These are phyloP conservation scores for Kregervanrija pseudodelftensis DNA, from an alignment of 805 yeast genomes.

Conservation along the genomic window DNA sequence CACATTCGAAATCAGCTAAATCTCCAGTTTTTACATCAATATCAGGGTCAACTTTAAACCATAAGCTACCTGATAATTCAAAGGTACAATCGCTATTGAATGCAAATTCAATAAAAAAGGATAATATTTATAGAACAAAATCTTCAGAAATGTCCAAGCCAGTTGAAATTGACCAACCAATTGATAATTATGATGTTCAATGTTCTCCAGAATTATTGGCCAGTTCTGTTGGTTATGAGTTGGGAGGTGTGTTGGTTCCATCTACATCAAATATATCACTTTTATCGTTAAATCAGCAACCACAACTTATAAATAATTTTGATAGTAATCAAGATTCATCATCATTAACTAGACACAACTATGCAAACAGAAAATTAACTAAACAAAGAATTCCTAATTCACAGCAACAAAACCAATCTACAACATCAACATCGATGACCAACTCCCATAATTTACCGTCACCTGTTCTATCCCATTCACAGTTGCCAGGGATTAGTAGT, in stretches of 20 bases:
- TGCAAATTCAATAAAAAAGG: background rate
- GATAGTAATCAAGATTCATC: too few relatives aligned
- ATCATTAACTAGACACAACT: too few relatives aligned
- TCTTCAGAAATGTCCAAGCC: slow-evolving; percentile 10
- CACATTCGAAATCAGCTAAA: background rate
- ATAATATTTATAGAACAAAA: background rate
- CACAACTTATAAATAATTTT: background rate
- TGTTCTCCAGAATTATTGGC: slow-evolving; percentile 29
- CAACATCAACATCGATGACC: too few relatives aligned
- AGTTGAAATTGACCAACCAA: background rate
- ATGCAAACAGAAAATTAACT: too few relatives aligned
- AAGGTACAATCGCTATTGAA: background rate
- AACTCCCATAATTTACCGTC: too few relatives aligned
- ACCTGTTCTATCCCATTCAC: background rate
- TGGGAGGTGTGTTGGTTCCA: slow-evolving; percentile 27
- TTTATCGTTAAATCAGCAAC: slow-evolving; percentile 26
- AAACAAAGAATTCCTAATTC: too few relatives aligned
- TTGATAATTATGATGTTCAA: slow-evolving; percentile 8
- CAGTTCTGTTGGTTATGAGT: slow-evolving; percentile 28
- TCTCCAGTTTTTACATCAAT: background rate
- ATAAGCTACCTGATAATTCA: background rate
- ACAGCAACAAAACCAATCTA: too few relatives aligned
- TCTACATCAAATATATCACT: slow-evolving; percentile 30
- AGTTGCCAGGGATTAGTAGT: slow-evolving; percentile 3
- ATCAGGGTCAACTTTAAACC: background rate